These are phyloP conservation scores for Rhododendron mucronatum DNA, from an alignment of 148 eudicot genomes.

Conservation along the genomic window DNA sequence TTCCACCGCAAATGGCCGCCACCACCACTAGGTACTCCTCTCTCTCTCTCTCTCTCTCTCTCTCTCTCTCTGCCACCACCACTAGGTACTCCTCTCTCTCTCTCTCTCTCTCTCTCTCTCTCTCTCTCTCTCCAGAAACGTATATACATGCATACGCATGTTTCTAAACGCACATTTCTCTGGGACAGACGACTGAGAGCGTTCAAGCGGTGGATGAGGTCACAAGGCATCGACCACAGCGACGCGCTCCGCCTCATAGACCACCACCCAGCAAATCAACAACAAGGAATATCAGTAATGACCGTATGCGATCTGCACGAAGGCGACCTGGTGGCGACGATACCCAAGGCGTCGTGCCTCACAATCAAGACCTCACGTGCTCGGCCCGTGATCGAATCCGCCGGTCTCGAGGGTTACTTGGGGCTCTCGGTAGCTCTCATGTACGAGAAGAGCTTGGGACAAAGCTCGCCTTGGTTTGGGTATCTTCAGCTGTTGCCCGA, in stretches of 20 bases:
- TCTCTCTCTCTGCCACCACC: slow-evolving; percentile 1
- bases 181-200: slow-evolving; percentile 51
- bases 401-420: slow-evolving; percentile 49
- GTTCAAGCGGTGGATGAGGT: slow-evolving; percentile 80
- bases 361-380: slow-evolving; percentile 64
- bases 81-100: slow-evolving; percentile 1
- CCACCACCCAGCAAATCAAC: neutral
- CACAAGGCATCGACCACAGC: slow-evolving; percentile 43
- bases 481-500: slow-evolving; percentile 66
- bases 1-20: slow-evolving; percentile 3
- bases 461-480: slow-evolving; percentile 60
- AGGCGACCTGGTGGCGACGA: slow-evolving; percentile 69
- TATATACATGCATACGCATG: neutral
- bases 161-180: neutral
- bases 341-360: slow-evolving; percentile 69
- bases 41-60: neutral
- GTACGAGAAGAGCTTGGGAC: slow-evolving; percentile 74
- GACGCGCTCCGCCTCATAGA: slow-evolving; percentile 52
- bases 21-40: slow-evolving; percentile 2
- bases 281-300: slow-evolving; percentile 38
- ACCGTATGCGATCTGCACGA: slow-evolving; percentile 50
- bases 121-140: neutral
- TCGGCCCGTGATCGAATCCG: slow-evolving; percentile 41
- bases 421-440: slow-evolving; percentile 71
- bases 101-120: no score